These are phyloP conservation scores for Auriscalpium orientale DNA, from an alignment of 768 basidiomycete species.

Conservation along the genomic window DNA sequence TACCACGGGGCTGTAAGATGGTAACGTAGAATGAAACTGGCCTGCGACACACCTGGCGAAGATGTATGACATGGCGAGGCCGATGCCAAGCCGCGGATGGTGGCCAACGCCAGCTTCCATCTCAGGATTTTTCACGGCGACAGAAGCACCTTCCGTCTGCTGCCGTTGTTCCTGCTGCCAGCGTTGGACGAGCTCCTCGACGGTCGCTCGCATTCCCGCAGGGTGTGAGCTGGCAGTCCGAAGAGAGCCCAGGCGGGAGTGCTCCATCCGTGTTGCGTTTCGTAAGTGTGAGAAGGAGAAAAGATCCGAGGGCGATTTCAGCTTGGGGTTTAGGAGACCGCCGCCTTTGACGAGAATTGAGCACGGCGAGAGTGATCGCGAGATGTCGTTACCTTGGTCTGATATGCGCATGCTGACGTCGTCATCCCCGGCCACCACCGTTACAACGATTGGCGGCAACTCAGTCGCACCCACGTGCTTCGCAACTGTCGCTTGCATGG, in stretches of 20 bases:
- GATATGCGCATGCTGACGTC: slow-evolving; percentile 80
- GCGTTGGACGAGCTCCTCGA: slow-evolving; percentile 65
- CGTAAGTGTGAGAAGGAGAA: slow-evolving; percentile 87
- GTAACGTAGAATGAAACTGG: background rate
- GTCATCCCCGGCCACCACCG: slow-evolving; percentile 67
- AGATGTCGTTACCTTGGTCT: slow-evolving; percentile 59
- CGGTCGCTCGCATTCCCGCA: slow-evolving; percentile 65
- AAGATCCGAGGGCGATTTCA: slow-evolving; percentile 64
- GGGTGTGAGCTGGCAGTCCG: slow-evolving; percentile 53
- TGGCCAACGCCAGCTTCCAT: slow-evolving; percentile 37
- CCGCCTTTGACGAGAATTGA: slow-evolving; percentile 43
- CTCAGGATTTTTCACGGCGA: slow-evolving; percentile 29
- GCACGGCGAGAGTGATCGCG: background rate
- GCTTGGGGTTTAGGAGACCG: slow-evolving; percentile 48
- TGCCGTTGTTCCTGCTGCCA: slow-evolving; percentile 31
- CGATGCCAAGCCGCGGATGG: slow-evolving; percentile 70
- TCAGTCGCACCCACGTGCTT: slow-evolving; percentile 35
- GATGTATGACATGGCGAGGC: slow-evolving; percentile 85
- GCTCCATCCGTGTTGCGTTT: slow-evolving; percentile 62
- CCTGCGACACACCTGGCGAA: slow-evolving; percentile 55
- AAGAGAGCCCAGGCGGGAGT: slow-evolving; percentile 59
- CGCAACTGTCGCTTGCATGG: slow-evolving; percentile 60
- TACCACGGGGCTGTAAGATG: slow-evolving; percentile 18
- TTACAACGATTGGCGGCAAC: slow-evolving; percentile 62
- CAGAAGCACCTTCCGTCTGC: slow-evolving; percentile 17